Conservation (phyloP, 306 rosid genomes). For the Cicer chorassanicum region DNA sequence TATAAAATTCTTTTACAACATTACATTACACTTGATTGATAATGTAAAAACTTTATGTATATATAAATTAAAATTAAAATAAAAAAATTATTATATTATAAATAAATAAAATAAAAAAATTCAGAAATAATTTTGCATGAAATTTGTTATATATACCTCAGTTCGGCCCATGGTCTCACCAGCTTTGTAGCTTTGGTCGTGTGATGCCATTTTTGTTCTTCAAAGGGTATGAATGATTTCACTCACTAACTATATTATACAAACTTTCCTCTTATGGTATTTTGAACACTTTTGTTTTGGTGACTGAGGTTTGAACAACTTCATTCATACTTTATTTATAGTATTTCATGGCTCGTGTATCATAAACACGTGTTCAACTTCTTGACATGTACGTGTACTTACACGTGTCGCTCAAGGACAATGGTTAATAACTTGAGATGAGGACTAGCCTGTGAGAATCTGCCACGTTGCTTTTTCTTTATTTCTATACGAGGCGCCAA, state of each 20-base stretch:
- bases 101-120: too few relatives aligned
- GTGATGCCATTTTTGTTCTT: slow-evolving; percentile 61
- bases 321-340: slow-evolving; percentile 37
- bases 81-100: too few relatives aligned
- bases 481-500: too few relatives aligned
- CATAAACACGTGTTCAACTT: slow-evolving; percentile 47
- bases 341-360: not conserved
- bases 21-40: too few relatives aligned
- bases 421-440: not conserved
- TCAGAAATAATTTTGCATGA: too few relatives aligned
- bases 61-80: too few relatives aligned
- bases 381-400: slow-evolving; percentile 50
- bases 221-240: not conserved
- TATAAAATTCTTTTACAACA: too few relatives aligned
- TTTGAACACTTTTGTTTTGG: not conserved
- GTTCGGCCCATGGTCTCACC: slow-evolving; percentile 65
- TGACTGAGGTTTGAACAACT: not conserved
- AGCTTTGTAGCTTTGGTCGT: slow-evolving; percentile 45
- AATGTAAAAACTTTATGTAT: too few relatives aligned
- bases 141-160: slow-evolving; percentile 49
- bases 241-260: not conserved
- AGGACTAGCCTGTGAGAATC: slow-evolving; percentile 37
- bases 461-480: slow-evolving; percentile 41
- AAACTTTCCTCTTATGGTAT: slow-evolving; percentile 1
- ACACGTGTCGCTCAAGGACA: slow-evolving; percentile 46